Evolutionary conservation across 2,329 filamentous ascomycete species (phyloP), one percentile per base, ranked within the genome.

Genomic region (Colletotrichum karsti): DNA sequence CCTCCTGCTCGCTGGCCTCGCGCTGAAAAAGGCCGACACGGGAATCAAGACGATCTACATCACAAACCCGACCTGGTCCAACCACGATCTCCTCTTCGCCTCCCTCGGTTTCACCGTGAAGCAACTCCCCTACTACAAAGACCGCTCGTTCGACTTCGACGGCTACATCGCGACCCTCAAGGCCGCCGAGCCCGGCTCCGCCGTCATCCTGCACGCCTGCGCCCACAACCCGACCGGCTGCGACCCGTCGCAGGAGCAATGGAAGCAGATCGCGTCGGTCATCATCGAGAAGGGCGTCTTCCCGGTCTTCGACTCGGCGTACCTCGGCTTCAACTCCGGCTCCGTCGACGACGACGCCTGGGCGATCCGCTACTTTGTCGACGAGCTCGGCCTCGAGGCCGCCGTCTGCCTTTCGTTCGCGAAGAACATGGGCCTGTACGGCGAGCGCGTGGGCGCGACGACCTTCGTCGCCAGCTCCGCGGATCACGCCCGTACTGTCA

Each of bases 381-480:
- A 78, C 13, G 75, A 77, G 26, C 71, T 79, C 7, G 73, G 73
- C 2, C 73, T 84, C 63, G 87, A 90, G 75, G 81, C 87, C 5
- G 84, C 85, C 57, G 78, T 90, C 3, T 87, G 86, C 54, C 82
- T 89, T 74, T 90, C 88, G 0, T 90, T 90, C 72, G 87, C 88
- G 3, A 91, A 91, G 79, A 88, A 85, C 75, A 88, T 90, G 76
- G 81, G 81, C 1, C 70, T 83, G 0, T 83, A 83, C 60, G 81
- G 80, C 64, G 78, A 81, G 60, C 72, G 78, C 3, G 72, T 77
- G 8, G 80, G 79, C 0, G 69, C 76, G 2, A 75, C 75, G 3
- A 70, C 72, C 0, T 74, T 80, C 1, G 73, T 78, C 1, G 72
- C 75, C 1, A 63, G 28, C 1, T 72, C 74, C 0, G 54, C 70